phyloP scores from a whole-genome alignment of 768 basidiomycete genomes.

The Auriscalpium vulgare region DNA sequence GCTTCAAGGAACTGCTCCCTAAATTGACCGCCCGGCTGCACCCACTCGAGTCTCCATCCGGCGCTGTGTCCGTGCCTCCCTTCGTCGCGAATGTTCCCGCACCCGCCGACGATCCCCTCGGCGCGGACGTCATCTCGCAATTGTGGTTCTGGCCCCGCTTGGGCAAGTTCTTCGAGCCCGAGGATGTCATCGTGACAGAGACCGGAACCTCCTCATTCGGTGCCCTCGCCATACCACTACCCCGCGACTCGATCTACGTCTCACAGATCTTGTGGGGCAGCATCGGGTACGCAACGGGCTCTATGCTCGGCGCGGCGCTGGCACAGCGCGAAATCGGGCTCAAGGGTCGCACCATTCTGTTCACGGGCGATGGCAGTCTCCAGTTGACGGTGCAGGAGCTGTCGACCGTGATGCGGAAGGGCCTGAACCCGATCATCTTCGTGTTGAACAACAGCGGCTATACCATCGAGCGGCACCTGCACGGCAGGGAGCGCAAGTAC shows the following conservation, averaged over 20 bases:
- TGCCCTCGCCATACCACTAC: slow-evolving; percentile 72
- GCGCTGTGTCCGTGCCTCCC: slow-evolving; percentile 38
- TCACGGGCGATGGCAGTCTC: slow-evolving; percentile 81
- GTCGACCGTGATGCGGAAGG: slow-evolving; percentile 71
- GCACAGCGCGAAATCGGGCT: slow-evolving; percentile 60
- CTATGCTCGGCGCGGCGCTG: slow-evolving; percentile 70
- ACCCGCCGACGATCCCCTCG: slow-evolving; percentile 36
- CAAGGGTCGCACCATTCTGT: slow-evolving; percentile 63
- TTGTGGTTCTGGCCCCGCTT: slow-evolving; percentile 81
- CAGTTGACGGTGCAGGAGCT: slow-evolving; percentile 79
- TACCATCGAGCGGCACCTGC: slow-evolving; percentile 77
- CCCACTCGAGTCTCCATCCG: slow-evolving; percentile 31
- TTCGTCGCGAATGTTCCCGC: slow-evolving; percentile 25
- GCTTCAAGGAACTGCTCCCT: slow-evolving; percentile 73
- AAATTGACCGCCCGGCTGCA: slow-evolving; percentile 52
- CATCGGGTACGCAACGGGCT: slow-evolving; percentile 86
- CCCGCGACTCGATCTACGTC: slow-evolving; percentile 55
- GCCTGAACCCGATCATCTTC: slow-evolving; percentile 77
- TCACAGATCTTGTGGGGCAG: slow-evolving; percentile 86
- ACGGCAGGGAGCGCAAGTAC: slow-evolving; percentile 65
- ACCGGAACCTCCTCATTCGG: slow-evolving; percentile 88
- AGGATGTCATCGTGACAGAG: slow-evolving; percentile 80
- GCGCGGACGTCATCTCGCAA: slow-evolving; percentile 54
- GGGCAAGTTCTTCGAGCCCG: slow-evolving; percentile 57
- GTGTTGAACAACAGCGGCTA: slow-evolving; percentile 78